Conservation (phyloP, 2,329 filamentous ascomycete genomes). For the Ophiocordyceps robertsii region DNA sequence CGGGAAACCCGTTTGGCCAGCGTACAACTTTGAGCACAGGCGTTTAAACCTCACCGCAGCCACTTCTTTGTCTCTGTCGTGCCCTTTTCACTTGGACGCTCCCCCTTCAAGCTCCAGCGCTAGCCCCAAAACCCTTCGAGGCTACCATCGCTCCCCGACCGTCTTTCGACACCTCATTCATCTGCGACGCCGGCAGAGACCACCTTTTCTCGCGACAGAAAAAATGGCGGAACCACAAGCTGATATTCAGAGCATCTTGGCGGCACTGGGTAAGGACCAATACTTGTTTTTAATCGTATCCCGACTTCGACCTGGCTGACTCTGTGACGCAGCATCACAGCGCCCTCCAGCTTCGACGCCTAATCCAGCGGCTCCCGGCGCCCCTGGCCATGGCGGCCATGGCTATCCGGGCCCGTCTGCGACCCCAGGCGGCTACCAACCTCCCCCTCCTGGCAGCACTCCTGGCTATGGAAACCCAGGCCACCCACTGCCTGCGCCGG, state of each 20-base stretch:
- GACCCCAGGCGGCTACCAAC: constrained; percentile 21
- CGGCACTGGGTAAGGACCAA: constrained; percentile 29
- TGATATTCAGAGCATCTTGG: constrained; percentile 32
- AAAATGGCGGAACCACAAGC: constrained; percentile 23
- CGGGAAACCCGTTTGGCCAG: too few relatives aligned
- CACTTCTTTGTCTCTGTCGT: too few relatives aligned
- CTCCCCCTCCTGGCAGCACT: constrained; percentile 13
- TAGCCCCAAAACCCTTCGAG: too few relatives aligned
- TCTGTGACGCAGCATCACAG: constrained; percentile 24
- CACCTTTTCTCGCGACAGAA: too few relatives aligned
- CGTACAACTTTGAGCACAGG: too few relatives aligned
- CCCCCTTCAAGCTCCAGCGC: too few relatives aligned
- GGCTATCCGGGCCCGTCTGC: constrained; percentile 23
- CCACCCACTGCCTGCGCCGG: constrained; percentile 51
- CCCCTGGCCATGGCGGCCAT: constrained; percentile 21
- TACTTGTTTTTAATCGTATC: background rate
- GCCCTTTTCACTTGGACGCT: too few relatives aligned
- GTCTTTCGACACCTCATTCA: too few relatives aligned
- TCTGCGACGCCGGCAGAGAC: background rate
- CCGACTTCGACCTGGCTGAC: background rate
- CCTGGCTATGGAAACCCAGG: constrained; percentile 22
- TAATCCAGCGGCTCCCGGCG: constrained; percentile 25
- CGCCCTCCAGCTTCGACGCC: constrained; percentile 27
- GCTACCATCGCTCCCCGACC: too few relatives aligned
- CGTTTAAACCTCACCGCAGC: too few relatives aligned